Evolutionary conservation across 2,329 filamentous ascomycete genomes (phyloP), one percentile per base, ranked within the genome.

Genomic region (Diaporthe vaccinii): DNA sequence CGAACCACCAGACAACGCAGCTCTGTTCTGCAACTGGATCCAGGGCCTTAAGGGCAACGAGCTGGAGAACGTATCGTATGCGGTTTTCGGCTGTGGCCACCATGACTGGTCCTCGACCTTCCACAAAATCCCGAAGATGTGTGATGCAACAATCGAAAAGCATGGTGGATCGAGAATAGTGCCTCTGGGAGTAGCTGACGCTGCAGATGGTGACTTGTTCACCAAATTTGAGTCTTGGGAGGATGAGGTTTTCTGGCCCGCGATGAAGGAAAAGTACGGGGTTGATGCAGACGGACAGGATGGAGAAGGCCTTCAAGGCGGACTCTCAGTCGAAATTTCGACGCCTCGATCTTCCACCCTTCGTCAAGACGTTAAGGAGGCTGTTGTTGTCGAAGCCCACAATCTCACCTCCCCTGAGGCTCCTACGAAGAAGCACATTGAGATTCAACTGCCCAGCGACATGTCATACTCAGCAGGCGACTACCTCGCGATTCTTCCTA

Each of bases 401-500:
- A 81, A 85, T 0, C 84, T 93, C 46, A 91, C 78, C n/a, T 71
- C 87, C 0, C 83, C 85, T 1, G 87, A 84, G 0, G 87, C 86
- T 36, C 85, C 90, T 0, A 84, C 85, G 58, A 95, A 95, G 85
- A 89, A 90, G 31, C 88, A 92, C 76, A 88, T 94, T 28, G 90
- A 91, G 76, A 90, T 95, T 39, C 89, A 90, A 75, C 86, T 96
- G 1, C 93, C 94, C 0, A 89, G 88, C 0, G 90, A 89, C 73
- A 88, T 91, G 86, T 88, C 87, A 0, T 96, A 95, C 83, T 87
- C 89, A 49, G 89, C 92, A 4, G 94, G 94, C 14, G 94, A 96
- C 80, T 96, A 96, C 80, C 87, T 96, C 0, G 93, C 93, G 0
- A 86, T 95, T 4, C 85, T 95, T 1, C 94, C 94, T 0, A 84